Evolutionary conservation across 805 yeast genomes (phyloP), one percentile per base, ranked within the genome.

Genomic region (Brettanomyces anomalus): DNA sequence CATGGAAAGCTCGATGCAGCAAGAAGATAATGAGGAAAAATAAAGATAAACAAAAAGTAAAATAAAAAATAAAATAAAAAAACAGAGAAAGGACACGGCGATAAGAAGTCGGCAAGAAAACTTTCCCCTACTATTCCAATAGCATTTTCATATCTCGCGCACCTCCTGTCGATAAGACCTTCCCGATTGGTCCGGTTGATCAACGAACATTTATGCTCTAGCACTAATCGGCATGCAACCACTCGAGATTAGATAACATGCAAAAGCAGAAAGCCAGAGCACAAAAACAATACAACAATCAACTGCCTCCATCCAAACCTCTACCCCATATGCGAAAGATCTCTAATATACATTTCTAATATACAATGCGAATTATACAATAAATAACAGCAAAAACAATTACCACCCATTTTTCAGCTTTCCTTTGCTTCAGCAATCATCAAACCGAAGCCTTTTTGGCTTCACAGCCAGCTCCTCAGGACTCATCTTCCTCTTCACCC

Each of bases 401-500:
- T 11, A 24, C n/a, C n/a, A n/a, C n/a, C n/a, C n/a, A n/a, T n/a
- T n/a, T n/a, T n/a, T n/a, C n/a, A n/a, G n/a, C n/a, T n/a, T n/a
- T n/a, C n/a, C n/a, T n/a, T n/a, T n/a, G n/a, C n/a, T 18, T 35
- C 19, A 35, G 19, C 37, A 35, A 19, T 35, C n/a, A 21, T 40
- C 38, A 24, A 70, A 70, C 32, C 58, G 57, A 36, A 71, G 50
- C 44, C 55, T 61, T 44, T 58, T 66, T 1, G 76, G 76, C 45
- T 63, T 66, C 16, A 68, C 56, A 17, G 37, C 49, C 37, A 53
- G 42, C 43, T 68, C 67, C 4, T 54, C 56, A 13, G 56, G 57
- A 32, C 61, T 57, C 51, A 69, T 57, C 20, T 52, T 50, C 40
- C 54, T 50, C 4, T 54, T 51, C 4, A 54, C 44, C 24, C 52